These are phyloP conservation scores for Lasiodiplodia gonubiensis DNA, from an alignment of 2,329 filamentous ascomycete species.

Conservation along the genomic window DNA sequence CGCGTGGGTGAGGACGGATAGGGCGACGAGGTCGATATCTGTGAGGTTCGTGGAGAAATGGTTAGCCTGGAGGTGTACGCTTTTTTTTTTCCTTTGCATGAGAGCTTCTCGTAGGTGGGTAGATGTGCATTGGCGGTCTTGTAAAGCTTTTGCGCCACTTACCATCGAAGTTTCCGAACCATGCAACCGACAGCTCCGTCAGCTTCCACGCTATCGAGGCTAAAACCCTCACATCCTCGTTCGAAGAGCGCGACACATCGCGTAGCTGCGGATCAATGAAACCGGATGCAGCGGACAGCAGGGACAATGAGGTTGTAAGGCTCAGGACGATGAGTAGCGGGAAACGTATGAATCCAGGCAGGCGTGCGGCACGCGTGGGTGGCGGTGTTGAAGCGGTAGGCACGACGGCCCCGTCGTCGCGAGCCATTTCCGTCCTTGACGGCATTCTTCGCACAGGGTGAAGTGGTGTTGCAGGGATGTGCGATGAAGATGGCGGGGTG, in stretches of 20 bases:
- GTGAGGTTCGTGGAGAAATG: conserved; percentile 26
- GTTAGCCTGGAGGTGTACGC: neutral
- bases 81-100: no score
- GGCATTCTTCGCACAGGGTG: neutral
- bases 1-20: conserved; percentile 70
- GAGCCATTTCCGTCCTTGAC: conserved; percentile 23
- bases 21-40: conserved; percentile 52
- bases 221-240: conserved; percentile 66
- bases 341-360: conserved; percentile 48
- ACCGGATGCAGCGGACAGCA: conserved; percentile 67
- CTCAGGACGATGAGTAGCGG: conserved; percentile 56
- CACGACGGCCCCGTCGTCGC: conserved; percentile 9
- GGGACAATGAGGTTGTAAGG: conserved; percentile 66
- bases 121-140: conserved; percentile 1
- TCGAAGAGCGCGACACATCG: conserved; percentile 67
- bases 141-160: conserved; percentile 42
- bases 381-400: conserved; percentile 36
- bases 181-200: conserved; percentile 72
- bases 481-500: conserved; percentile 11
- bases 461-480: conserved; percentile 4
- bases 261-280: conserved; percentile 70
- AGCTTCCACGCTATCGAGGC: conserved; percentile 63
- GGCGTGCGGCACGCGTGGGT: conserved; percentile 36
- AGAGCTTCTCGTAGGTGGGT: conserved; percentile 14
- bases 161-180: conserved; percentile 76